Conservation (phyloP, 768 basidiomycete genomes). For the Lyophyllum decastes region DNA sequence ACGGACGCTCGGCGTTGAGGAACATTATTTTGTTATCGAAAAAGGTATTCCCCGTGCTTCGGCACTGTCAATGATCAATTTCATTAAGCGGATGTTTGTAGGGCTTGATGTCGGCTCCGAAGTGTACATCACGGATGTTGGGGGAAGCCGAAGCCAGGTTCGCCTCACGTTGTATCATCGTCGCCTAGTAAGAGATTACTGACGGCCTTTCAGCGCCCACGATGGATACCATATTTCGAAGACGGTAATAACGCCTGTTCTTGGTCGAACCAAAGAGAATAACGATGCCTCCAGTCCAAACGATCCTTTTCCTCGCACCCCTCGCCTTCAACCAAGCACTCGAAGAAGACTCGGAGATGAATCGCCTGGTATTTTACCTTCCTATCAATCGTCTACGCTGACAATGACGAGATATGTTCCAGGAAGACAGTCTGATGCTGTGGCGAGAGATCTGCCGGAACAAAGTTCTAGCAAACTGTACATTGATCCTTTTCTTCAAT, state of each 20-base stretch:
- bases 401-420: not conserved
- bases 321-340: conserved; percentile 74
- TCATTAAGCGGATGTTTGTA: conserved; percentile 6
- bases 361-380: conserved; percentile 53
- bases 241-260: conserved; percentile 40
- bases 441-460: conserved; percentile 75
- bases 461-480: conserved; percentile 56
- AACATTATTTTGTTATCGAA: conserved; percentile 65
- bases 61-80: not conserved
- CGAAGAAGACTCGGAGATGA: conserved; percentile 65
- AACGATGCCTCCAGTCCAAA: conserved; percentile 48
- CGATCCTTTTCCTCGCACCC: conserved; percentile 83
- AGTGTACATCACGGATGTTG: conserved; percentile 72
- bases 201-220: conserved; percentile 43
- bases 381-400: not conserved
- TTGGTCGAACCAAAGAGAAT: not conserved
- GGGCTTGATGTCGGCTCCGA: conserved; percentile 47
- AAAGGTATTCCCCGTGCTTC: conserved; percentile 36
- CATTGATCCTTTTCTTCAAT: conserved; percentile 77
- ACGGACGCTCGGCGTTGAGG: conserved; percentile 73
- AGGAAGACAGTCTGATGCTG: conserved; percentile 75
- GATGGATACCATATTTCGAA: conserved; percentile 81
- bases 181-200: no score
- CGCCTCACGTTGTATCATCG: conserved; percentile 1
- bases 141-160: conserved; percentile 58